Conservation (phyloP, 1,139 yeast species). For the Saccharomyces hybrid region DNA sequence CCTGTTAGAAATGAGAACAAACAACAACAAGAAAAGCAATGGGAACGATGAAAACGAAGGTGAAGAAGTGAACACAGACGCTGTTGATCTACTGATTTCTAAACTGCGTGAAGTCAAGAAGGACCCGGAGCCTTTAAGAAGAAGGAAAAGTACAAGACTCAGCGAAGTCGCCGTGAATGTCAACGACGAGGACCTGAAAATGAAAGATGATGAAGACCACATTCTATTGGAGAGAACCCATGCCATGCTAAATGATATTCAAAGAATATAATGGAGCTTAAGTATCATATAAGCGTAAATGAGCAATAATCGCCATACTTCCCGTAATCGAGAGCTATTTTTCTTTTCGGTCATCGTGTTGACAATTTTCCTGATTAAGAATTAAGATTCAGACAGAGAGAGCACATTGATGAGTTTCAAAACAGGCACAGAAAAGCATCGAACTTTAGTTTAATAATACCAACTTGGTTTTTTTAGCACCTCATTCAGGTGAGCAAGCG, state of each 20-base stretch:
- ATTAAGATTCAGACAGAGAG: too few relatives aligned
- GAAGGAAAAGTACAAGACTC: conserved; percentile 13
- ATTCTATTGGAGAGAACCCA: conserved; percentile 20
- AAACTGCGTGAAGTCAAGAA: conserved; percentile 23
- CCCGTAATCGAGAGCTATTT: too few relatives aligned
- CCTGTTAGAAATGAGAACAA: conserved; percentile 42
- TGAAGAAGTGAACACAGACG: conserved; percentile 16
- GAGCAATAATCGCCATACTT: too few relatives aligned
- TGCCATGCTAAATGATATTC: conserved; percentile 12
- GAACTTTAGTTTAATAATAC: too few relatives aligned
- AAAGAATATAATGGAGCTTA: too few relatives aligned
- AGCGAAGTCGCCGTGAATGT: conserved; percentile 1
- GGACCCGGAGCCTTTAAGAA: conserved; percentile 14
- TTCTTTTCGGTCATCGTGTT: too few relatives aligned
- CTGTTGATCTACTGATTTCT: conserved; percentile 23
- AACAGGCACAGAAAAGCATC: too few relatives aligned
- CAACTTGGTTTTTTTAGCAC: too few relatives aligned
- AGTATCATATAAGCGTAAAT: too few relatives aligned
- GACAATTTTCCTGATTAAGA: too few relatives aligned
- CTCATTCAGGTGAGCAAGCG: too few relatives aligned
- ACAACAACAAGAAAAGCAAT: conserved; percentile 21
- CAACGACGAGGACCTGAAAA: neutral
- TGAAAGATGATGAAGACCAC: neutral
- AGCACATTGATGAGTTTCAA: too few relatives aligned
- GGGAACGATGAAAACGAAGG: conserved; percentile 13